Evolutionary conservation across 306 rosid species (phyloP).

Genomic region (Prunus armeniaca): DNA sequence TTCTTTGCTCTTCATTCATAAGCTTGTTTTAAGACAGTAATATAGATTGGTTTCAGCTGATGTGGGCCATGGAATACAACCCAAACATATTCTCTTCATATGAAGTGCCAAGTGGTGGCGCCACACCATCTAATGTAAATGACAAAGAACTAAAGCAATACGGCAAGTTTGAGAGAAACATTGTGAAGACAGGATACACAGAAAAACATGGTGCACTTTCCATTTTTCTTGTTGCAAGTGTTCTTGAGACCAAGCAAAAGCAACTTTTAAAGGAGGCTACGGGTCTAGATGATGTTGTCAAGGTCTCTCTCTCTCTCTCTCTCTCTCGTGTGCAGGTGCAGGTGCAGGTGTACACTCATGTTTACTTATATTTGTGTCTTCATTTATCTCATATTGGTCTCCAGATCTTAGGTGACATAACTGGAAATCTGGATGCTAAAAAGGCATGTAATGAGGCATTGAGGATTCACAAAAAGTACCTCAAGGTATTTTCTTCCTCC

Average conservation of each 20-base stretch:
- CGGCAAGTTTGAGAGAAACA: conserved; percentile 85
- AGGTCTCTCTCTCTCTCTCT: conserved; percentile 37
- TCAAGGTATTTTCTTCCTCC: conserved; percentile 53
- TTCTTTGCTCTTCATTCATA: conserved; percentile 23
- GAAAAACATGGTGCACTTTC: conserved; percentile 56
- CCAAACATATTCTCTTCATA: conserved; percentile 69
- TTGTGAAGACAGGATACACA: conserved; percentile 49
- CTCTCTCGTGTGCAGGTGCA: background rate
- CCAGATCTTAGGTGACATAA: conserved; percentile 74
- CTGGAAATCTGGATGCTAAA: conserved; percentile 80
- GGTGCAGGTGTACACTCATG: background rate
- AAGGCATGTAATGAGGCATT: conserved; percentile 74
- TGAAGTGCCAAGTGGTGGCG: conserved; percentile 37
- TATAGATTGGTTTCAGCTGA: conserved; percentile 87
- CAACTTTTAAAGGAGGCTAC: conserved; percentile 76
- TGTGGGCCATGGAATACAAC: conserved; percentile 99
- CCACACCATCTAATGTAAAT: conserved; percentile 33
- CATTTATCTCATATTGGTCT: conserved; percentile 30
- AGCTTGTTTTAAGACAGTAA: conserved; percentile 56
- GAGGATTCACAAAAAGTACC: conserved; percentile 86
- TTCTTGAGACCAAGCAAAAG: conserved; percentile 77
- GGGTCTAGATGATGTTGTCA: conserved; percentile 89
- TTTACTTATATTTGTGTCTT: conserved; percentile 14
- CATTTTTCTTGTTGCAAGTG: conserved; percentile 84
- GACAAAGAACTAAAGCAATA: conserved; percentile 66